Base-by-base conservation (phyloP, 768 basidiomycete species). In the Hirschioporus abietinus region DNA sequence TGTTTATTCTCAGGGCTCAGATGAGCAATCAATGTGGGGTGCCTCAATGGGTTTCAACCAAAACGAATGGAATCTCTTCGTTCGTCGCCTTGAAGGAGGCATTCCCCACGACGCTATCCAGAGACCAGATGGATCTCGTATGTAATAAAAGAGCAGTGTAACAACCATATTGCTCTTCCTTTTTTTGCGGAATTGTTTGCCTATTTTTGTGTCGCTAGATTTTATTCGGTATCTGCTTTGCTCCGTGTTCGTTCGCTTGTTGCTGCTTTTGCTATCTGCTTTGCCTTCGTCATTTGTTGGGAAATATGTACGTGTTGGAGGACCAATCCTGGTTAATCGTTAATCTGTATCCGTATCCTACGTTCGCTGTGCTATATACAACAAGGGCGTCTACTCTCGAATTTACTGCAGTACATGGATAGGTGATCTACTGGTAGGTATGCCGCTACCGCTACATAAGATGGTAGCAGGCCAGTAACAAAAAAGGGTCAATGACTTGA, bases 21-120 rank as follows among this genome's bases (percentile, higher is more conserved):
- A 88, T 67, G 87, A 89, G 69, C 78, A 82, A 36, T 80, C 80
- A 34, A 88, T 91, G 81, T 93, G 90, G 90, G 90, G 89, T 58
- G 83, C 90, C 17, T 84, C 87, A 42, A 83, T 88, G 63, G 88
- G 88, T 18, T 89, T 92, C 72, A 90, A 86, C 65, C 88, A 90
- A 70, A 85, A 86, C 42, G 91, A 92, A 76, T 92, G 91, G 88
- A 81, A 52, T 20, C 42, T 52, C 42, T 52, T 52, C 12, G 42
- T 52, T 52, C 42, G 42, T 52, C 42, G 42, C 20, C 42, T 52
- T 20, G 42, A 52, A 52, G 42, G 42, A 2, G 42, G 20, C 20
- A 52, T 52, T 52, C 42, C 42, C 4, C 42, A 52, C 20, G 42
- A 52, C 42, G 12, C 6, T 52, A 3, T 52, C 12, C 42, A 52